Base-by-base conservation (phyloP, 129 eudicot species). In the Helianthus tuberosus region DNA sequence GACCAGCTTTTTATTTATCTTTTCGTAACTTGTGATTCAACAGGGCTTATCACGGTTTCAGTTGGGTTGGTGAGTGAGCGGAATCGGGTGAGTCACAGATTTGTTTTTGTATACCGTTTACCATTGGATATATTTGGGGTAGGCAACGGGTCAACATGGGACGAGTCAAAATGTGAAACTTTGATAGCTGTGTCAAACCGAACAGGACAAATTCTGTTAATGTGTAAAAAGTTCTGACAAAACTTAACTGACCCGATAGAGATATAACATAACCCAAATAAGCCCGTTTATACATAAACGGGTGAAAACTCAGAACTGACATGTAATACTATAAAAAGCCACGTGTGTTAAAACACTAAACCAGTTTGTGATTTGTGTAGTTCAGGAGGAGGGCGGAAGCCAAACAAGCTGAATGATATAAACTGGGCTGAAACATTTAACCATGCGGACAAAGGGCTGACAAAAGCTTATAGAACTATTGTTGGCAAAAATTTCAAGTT, bases 51-150 rank as follows among this genome's bases (percentile, higher is more conserved):
- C 94, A 92, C 68, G 98, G 98, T 36, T 92, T 91, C 13, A 96
- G 97, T 74, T 91, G 96, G 97, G 96, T 91, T 77, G 97, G 97
- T 57, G 97, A 91, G 84, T 92, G 98, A 96, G 98, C 85, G 41
- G 84, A 81, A 79, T 84, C 4, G 90, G 96, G 98, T 92, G 60
- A 86, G 89, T 77, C 35, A 35, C 48, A 32, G 29, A 55, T 44
- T 5, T 38, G 41, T 49, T 16, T 50, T 9, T 32, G 1, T 14
- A 57, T n/a, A 29, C 57, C 29, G 27, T 64, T 74, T 11, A 10
- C 23, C 35, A 48, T 11, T 15, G 38, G 15, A 4, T 38, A 94
- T 38, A 11, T 49, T 15, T 35, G 23, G 50, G 66, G 12, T 20
- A 8, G 58, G 44, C 25, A 3, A 50, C 4, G 16, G 48, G 15